These are phyloP conservation scores for Arthrobotrys sinensis DNA, from an alignment of 2,329 filamentous ascomycete species.

Conservation along the genomic window DNA sequence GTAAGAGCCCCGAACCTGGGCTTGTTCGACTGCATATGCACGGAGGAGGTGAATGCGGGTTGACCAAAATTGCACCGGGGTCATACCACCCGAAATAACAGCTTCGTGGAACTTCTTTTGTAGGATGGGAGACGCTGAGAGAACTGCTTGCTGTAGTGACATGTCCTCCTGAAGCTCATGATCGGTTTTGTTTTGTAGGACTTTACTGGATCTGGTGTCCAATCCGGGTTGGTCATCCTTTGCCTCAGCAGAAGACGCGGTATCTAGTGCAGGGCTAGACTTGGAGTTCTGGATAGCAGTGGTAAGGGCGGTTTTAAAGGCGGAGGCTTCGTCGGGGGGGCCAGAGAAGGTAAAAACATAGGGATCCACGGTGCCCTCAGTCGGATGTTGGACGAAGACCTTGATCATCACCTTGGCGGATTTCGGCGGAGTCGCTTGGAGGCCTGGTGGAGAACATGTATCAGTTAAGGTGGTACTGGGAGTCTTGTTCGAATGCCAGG, in stretches of 20 bases:
- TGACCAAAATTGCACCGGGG: constrained; percentile 95
- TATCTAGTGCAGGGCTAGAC: constrained; percentile 70
- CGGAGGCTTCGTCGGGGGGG: constrained; percentile 86
- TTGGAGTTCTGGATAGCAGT: constrained; percentile 81
- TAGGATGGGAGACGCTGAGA: constrained; percentile 83
- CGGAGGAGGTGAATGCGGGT: constrained; percentile 87
- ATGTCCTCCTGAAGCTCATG: constrained; percentile 82
- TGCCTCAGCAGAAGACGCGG: constrained; percentile 71
- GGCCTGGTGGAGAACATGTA: constrained; percentile 71
- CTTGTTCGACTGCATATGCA: constrained; percentile 88
- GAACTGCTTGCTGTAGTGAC: constrained; percentile 86
- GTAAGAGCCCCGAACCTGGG: constrained; percentile 89
- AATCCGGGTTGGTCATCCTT: constrained; percentile 65
- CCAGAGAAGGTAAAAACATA: constrained; percentile 92
- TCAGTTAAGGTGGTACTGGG: background rate
- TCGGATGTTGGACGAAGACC: constrained; percentile 77
- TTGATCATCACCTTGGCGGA: constrained; percentile 93
- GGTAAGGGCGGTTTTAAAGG: constrained; percentile 85
- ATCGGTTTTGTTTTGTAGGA: constrained; percentile 69
- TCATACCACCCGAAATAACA: constrained; percentile 82
- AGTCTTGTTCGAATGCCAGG: constrained; percentile 70
- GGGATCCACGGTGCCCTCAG: constrained; percentile 68
- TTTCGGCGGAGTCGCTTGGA: constrained; percentile 94
- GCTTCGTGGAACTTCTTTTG: constrained; percentile 90
- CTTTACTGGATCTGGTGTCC: constrained; percentile 61